Percentiles rank a stretch among this genome's conserved stretches.
These are phyloP conservation scores for Schizophyllum amplum DNA, from an alignment of 1,284 basidiomycete genomes.

Conservation along the genomic window DNA sequence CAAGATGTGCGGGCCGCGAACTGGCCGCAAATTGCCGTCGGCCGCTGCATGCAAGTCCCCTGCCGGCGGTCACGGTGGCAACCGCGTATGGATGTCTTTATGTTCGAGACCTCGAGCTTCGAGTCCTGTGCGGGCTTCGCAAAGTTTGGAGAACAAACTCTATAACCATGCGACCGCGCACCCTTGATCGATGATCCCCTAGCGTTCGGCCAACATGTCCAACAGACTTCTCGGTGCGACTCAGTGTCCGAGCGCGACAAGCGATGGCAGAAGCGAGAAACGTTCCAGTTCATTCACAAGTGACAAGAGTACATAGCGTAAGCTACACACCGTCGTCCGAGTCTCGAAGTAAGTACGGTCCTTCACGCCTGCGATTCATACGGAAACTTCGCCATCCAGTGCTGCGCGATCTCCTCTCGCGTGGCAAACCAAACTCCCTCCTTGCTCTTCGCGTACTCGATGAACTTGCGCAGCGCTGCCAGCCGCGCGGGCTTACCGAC, in stretches of 20 bases:
- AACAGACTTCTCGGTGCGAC: no score
- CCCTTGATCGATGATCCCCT: no score
- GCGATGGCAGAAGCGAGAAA: no score
- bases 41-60: neutral
- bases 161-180: no score
- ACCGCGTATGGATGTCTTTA: neutral
- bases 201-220: no score
- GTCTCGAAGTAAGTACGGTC: neutral
- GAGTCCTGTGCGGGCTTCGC: no score
- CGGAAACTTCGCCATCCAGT: slow-evolving; percentile 10
- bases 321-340: no score
- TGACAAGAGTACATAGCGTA: no score
- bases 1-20: neutral
- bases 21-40: neutral
- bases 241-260: no score
- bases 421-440: slow-evolving; percentile 10
- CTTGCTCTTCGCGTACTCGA: slow-evolving; percentile 9
- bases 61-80: neutral
- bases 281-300: no score
- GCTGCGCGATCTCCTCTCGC: slow-evolving; percentile 9
- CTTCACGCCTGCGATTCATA: neutral
- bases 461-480: slow-evolving; percentile 8
- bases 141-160: no score
- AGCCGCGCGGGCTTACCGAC: slow-evolving; percentile 8
- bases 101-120: no score